phyloP scores from a whole-genome alignment of 805 yeast species.

The Pichia nakasei region DNA sequence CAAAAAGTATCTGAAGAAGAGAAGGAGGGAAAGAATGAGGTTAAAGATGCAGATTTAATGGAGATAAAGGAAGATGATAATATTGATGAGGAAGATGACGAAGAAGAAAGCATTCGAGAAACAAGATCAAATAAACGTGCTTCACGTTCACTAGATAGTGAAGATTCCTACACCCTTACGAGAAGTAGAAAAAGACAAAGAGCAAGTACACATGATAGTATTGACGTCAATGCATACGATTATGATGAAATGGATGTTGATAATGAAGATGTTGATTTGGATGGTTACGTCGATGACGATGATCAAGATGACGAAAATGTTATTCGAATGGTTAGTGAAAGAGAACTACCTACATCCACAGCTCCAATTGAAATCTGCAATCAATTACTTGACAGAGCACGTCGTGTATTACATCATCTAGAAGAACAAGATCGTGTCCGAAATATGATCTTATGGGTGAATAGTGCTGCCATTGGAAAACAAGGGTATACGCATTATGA shows the following conservation, averaged over 20 bases:
- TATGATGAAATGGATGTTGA: not conserved
- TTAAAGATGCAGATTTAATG: slow-evolving; percentile 28
- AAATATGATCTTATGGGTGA: slow-evolving; percentile 39
- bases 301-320: slow-evolving; percentile 19
- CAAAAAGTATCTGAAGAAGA: slow-evolving; percentile 17
- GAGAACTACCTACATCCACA: not conserved
- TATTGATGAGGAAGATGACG: slow-evolving; percentile 6
- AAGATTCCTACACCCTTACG: slow-evolving; percentile 24
- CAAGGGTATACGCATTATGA: slow-evolving; percentile 48
- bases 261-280: not conserved
- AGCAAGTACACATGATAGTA: not conserved
- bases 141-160: slow-evolving; percentile 4
- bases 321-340: not conserved
- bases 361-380: not conserved
- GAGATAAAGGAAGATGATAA: slow-evolving; percentile 26
- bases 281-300: slow-evolving; percentile 4
- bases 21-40: slow-evolving; percentile 27
- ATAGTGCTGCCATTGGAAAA: slow-evolving; percentile 44
- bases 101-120: slow-evolving; percentile 5
- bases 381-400: not conserved
- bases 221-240: not conserved
- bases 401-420: slow-evolving; percentile 1
- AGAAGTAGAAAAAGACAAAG: slow-evolving; percentile 24
- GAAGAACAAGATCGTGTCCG: slow-evolving; percentile 9
- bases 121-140: slow-evolving; percentile 6